phyloP scores from a whole-genome alignment of 1,139 yeast species.

The Saccharomycopsis hybrid region DNA sequence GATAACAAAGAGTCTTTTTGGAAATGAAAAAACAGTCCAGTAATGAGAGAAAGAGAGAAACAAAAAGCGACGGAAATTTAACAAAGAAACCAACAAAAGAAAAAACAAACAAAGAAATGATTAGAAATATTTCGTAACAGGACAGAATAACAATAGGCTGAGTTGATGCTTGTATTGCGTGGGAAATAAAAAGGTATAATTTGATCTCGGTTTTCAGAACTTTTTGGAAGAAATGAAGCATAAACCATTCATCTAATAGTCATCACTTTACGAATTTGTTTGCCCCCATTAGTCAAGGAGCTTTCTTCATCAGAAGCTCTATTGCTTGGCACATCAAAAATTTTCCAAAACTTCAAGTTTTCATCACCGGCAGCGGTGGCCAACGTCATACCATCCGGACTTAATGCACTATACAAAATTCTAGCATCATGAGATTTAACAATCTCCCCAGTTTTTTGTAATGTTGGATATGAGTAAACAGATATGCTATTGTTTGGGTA shows the following conservation, averaged over 20 bases:
- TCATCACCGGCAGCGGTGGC: slow-evolving; percentile 98
- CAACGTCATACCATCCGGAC: slow-evolving; percentile 84
- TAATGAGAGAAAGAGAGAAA: too few species aligned
- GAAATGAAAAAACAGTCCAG: too few species aligned
- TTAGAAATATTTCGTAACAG: too few species aligned
- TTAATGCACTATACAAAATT: slow-evolving; percentile 73
- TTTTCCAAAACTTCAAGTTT: slow-evolving; percentile 89
- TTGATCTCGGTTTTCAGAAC: too few species aligned
- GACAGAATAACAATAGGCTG: too few species aligned
- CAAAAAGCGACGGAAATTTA: too few species aligned
- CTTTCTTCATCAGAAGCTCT: slow-evolving; percentile 24
- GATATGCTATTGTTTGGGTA: slow-evolving; percentile 83
- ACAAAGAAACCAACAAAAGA: too few species aligned
- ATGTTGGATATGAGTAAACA: slow-evolving; percentile 78
- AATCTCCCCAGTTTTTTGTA: slow-evolving; percentile 86
- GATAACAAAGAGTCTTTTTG: neutral
- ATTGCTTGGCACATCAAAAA: slow-evolving; percentile 57
- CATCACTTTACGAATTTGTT: slow-evolving; percentile 32
- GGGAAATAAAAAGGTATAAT: too few species aligned
- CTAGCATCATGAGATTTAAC: slow-evolving; percentile 85
- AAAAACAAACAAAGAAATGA: too few species aligned
- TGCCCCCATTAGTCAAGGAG: slow-evolving; percentile 26
- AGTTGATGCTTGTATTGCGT: too few species aligned
- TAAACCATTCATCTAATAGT: slow-evolving; percentile 28
- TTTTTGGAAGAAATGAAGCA: too few species aligned